A percentile compares a stretch with the other conserved stretches of the same genome.
Conservation (phyloP, 1,284 basidiomycete species). For the Malassezia psittaci region DNA sequence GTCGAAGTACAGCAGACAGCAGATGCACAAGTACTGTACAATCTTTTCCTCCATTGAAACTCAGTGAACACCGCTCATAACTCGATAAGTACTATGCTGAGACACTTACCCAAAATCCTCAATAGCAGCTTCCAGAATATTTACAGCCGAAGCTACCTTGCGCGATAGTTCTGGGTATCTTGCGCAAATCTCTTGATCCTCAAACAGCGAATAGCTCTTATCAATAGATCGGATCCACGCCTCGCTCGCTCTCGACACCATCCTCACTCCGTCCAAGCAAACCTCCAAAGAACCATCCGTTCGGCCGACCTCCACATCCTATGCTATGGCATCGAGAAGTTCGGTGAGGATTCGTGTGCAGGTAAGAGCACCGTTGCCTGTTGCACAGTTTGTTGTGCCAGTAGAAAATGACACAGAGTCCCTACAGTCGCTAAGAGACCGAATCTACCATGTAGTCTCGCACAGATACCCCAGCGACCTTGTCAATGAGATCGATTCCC, state of each 20-base stretch:
- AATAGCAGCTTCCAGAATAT: slow-evolving; percentile 31
- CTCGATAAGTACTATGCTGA: slow-evolving; percentile 31
- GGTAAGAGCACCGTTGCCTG: slow-evolving; percentile 19
- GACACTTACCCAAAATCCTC: slow-evolving; percentile 25
- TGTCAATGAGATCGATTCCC: not conserved
- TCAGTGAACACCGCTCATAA: slow-evolving; percentile 54
- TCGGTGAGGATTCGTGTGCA: slow-evolving; percentile 19
- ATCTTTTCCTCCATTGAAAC: slow-evolving; percentile 97
- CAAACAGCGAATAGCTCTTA: slow-evolving; percentile 36
- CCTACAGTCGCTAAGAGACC: slow-evolving; percentile 14
- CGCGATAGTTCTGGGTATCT: slow-evolving; percentile 21
- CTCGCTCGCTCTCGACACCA: slow-evolving; percentile 4
- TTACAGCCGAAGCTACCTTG: slow-evolving; percentile 26
- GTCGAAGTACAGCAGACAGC: slow-evolving; percentile 60
- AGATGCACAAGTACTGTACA: slow-evolving; percentile 86
- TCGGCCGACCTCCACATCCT: slow-evolving; percentile 10
- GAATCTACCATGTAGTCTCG: slow-evolving; percentile 12
- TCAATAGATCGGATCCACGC: slow-evolving; percentile 41
- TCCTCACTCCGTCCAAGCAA: not conserved
- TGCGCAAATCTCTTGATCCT: slow-evolving; percentile 12
- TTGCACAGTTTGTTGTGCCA: slow-evolving; percentile 21
- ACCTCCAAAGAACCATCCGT: not conserved
- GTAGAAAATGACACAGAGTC: slow-evolving; percentile 11
- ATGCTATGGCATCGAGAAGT: not conserved
- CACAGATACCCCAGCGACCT: not conserved